A percentile compares a stretch with the other conserved stretches of the same genome.
Conservation (phyloP, 2,329 filamentous ascomycete species). For the Trichoderma cornu-damae region DNA sequence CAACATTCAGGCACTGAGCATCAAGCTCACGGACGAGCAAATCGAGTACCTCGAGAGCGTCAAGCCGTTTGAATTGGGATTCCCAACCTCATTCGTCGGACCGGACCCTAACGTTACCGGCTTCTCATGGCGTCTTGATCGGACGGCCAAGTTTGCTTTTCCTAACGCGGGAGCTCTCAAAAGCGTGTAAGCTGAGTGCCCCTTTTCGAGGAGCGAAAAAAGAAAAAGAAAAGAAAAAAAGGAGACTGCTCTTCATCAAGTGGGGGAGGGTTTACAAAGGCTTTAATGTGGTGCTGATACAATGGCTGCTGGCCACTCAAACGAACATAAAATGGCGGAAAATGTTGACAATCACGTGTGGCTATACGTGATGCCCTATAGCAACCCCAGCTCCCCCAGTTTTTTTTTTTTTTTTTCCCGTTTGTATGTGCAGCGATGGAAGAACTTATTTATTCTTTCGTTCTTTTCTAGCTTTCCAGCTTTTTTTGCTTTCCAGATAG, state of each 20-base stretch:
- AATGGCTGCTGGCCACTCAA: neutral
- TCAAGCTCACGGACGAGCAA: constrained; percentile 49
- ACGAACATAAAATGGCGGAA: no score
- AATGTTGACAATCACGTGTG: no score
- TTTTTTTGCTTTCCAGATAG: no score
- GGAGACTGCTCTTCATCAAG: neutral
- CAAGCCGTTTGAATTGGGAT: constrained; percentile 50
- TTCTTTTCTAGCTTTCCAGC: no score
- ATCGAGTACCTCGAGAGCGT: constrained; percentile 52
- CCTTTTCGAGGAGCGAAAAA: neutral
- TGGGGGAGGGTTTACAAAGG: neutral
- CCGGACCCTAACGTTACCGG: neutral
- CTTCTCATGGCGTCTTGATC: neutral
- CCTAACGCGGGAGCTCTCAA: neutral
- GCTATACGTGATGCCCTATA: no score
- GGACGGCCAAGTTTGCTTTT: neutral
- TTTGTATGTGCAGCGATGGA: no score
- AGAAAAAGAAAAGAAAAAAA: neutral
- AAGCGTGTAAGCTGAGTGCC: neutral
- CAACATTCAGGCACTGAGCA: constrained; percentile 53
- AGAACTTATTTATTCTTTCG: no score
- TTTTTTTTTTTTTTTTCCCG: no score
- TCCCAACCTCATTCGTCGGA: neutral
- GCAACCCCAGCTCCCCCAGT: no score
- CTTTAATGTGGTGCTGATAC: no score